Conservation (phyloP, 2,329 filamentous ascomycete genomes). For the Mollisiaceae sp. region DNA sequence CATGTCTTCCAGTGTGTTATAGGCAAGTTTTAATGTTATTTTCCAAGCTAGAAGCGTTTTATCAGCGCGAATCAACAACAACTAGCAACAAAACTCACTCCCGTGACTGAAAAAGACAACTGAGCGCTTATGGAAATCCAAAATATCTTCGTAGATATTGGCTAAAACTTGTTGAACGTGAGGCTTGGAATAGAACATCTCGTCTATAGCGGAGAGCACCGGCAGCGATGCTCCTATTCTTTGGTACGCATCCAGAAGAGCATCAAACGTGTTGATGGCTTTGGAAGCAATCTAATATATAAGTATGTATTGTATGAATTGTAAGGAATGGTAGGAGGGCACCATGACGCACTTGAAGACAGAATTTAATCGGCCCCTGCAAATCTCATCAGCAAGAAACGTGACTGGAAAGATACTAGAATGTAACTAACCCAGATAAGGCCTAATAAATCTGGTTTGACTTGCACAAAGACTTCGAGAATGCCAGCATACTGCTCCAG, state of each 20-base stretch:
- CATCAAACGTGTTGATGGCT: conserved; percentile 41
- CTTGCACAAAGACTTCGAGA: conserved; percentile 22
- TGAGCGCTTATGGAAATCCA: conserved; percentile 42
- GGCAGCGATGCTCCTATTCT: conserved; percentile 44
- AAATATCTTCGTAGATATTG: conserved; percentile 43
- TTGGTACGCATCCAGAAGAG: conserved; percentile 42
- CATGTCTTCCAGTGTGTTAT: conserved; percentile 40
- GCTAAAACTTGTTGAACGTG: conserved; percentile 39
- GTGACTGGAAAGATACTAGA: background rate
- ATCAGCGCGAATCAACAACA: background rate
- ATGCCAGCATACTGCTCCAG: conserved; percentile 14
- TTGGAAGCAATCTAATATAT: conserved; percentile 36
- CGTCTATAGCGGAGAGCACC: conserved; percentile 37
- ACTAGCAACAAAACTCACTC: conserved; percentile 6
- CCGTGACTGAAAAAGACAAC: conserved; percentile 33
- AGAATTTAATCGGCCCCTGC: conserved; percentile 42
- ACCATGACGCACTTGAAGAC: conserved; percentile 42
- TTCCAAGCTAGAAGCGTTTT: conserved; percentile 14
- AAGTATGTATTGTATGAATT: background rate
- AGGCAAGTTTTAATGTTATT: conserved; percentile 32
- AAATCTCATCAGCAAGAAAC: background rate
- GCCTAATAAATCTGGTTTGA: conserved; percentile 14
- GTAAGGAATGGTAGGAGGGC: too few relatives aligned
- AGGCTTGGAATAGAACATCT: conserved; percentile 33
- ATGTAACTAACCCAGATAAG: conserved; percentile 19